These are phyloP conservation scores for Bonnemaisonia californica DNA, from an alignment of 31 red algal species.

Conservation along the genomic window DNA sequence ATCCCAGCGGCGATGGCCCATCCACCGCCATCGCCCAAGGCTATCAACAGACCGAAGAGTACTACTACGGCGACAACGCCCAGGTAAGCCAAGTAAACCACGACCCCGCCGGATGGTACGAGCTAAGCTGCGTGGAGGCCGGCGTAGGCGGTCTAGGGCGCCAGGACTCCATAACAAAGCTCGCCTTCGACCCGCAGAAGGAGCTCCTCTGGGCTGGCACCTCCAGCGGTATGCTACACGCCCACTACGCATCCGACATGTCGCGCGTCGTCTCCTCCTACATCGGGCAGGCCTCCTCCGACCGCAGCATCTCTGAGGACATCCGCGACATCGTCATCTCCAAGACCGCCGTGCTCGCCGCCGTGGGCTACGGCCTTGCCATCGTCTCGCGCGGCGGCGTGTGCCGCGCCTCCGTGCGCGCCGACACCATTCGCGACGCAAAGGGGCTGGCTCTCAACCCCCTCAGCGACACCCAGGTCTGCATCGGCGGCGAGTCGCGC, in stretches of 20 bases:
- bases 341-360: slow-evolving; percentile 41
- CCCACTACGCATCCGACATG: slow-evolving; percentile 64
- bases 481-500: slow-evolving; percentile 72
- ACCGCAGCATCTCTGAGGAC: slow-evolving; percentile 15
- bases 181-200: slow-evolving; percentile 73
- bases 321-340: slow-evolving; percentile 66
- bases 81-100: slow-evolving; percentile 3
- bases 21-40: not conserved
- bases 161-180: slow-evolving; percentile 39
- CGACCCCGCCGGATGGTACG: slow-evolving; percentile 63
- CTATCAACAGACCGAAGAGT: not conserved
- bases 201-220: slow-evolving; percentile 80
- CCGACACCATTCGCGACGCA: slow-evolving; percentile 62
- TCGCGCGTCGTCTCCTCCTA: slow-evolving; percentile 68
- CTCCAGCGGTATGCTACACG: slow-evolving; percentile 69
- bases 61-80: slow-evolving; percentile 1
- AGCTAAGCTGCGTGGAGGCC: slow-evolving; percentile 73
- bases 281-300: slow-evolving; percentile 51
- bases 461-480: slow-evolving; percentile 67
- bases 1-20: not conserved
- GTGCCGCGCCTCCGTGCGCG: slow-evolving; percentile 30
- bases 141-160: slow-evolving; percentile 18
- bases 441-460: slow-evolving; percentile 73
- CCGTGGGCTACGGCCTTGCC: slow-evolving; percentile 50
- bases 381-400: slow-evolving; percentile 54